Base-by-base conservation (phyloP, 257 asterid species). In the Paraleonurus japonicus region DNA sequence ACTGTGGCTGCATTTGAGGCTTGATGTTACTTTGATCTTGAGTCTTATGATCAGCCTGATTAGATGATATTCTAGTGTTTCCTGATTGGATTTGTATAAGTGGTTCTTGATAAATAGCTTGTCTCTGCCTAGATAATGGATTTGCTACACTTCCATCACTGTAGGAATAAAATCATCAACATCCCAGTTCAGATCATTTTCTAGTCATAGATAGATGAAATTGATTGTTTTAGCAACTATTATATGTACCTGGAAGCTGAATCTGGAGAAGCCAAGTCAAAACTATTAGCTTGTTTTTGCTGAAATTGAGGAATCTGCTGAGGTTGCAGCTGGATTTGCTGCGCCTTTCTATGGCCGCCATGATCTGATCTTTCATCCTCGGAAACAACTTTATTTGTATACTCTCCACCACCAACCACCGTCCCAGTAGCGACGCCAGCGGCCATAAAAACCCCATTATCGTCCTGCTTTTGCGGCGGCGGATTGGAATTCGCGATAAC, bases 331-430 rank as follows among this genome's bases (percentile, higher is more conserved):
- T 84, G 96, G 22, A 63, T 15, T 16, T 80, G 89, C 54, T 69
- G 80, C 4, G 61, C 68, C 81, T 77, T 77, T 71, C 79, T 75
- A 60, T 73, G 81, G 47, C 85, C 91, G 55, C 88, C 81, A 22
- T 85, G 92, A 63, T 90, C 98, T 24, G 92, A 85, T 83, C 92
- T 87, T 66, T 90, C 97, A 60, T 90, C 98, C 10, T 90, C 95
- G 0, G 95, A 81, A 19, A 78, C 30, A 50, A 57, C 70, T 55
- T 88, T 71, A 69, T 74, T 81, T 9, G 55, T 65, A 45, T 86
- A 83, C 74, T 92, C 37, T 0, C 7, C 95, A 16, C 87, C 95
- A n/a, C 86, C 89, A 67, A 71, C 86, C 67, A 65, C 78, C 68
- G 82, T 5, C 13, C 69, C 83, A 9, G 70, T 24, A 5, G 47